A percentile compares a stretch with the other conserved stretches of the same genome.
phyloP scores from a whole-genome alignment of 441 rosid genomes.

The Omphalea diandra region DNA sequence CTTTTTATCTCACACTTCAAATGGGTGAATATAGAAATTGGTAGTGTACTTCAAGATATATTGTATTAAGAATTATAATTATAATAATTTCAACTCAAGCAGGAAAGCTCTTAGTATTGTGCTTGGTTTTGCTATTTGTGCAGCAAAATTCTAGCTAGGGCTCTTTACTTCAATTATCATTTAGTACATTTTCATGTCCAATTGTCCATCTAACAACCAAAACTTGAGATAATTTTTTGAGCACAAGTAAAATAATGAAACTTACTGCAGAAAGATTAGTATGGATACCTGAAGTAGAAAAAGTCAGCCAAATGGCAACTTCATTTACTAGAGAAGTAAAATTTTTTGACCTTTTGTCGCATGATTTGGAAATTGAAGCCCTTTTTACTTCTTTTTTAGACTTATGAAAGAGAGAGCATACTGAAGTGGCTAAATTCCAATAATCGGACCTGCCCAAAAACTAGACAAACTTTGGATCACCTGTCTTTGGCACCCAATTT shows the following conservation, averaged over 20 bases:
- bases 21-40: not conserved
- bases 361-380: slow-evolving; percentile 15
- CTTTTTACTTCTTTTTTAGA: slow-evolving; percentile 33
- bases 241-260: not conserved
- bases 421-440: slow-evolving; percentile 75
- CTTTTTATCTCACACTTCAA: not conserved
- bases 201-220: not conserved
- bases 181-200: not conserved
- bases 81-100: not conserved
- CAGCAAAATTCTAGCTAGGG: not conserved
- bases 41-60: not conserved
- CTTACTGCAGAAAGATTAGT: not conserved
- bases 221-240: not conserved
- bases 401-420: slow-evolving; percentile 76
- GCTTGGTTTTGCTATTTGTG: not conserved
- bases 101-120: not conserved
- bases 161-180: not conserved
- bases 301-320: not conserved
- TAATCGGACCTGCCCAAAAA: slow-evolving; percentile 77
- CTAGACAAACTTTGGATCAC: slow-evolving; percentile 57
- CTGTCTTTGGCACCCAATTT: slow-evolving; percentile 66
- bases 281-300: not conserved
- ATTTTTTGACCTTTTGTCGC: slow-evolving; percentile 2
- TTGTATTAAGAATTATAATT: not conserved
- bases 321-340: not conserved